Evolutionary conservation across 1,284 basidiomycete species (phyloP).

Genomic region (Rhodotorula sp.): DNA sequence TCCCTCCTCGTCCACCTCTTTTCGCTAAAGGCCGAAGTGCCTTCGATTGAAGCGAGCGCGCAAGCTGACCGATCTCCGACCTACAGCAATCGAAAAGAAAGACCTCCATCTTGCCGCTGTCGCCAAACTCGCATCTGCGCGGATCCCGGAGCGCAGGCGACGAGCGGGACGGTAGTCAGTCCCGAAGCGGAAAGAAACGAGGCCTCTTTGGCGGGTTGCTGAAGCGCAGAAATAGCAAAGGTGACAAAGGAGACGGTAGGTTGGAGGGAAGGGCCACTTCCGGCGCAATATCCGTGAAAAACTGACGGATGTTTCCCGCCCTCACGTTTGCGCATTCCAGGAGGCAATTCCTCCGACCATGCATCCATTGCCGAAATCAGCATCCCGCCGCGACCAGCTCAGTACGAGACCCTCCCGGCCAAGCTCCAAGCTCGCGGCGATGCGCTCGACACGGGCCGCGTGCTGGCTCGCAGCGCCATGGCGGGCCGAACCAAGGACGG

Average conservation of each 20-base stretch:
- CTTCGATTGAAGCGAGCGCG: neutral
- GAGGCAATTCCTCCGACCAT: slow-evolving; percentile 14
- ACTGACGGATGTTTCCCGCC: neutral
- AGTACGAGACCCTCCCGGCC: slow-evolving; percentile 35
- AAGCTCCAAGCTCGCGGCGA: slow-evolving; percentile 42
- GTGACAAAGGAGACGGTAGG: slow-evolving; percentile 16
- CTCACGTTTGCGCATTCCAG: neutral
- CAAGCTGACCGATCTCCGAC: neutral
- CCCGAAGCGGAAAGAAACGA: slow-evolving; percentile 25
- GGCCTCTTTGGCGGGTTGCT: slow-evolving; percentile 30
- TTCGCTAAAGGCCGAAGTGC: neutral
- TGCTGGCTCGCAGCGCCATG: slow-evolving; percentile 4
- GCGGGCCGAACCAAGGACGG: neutral
- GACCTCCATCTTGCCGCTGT: neutral
- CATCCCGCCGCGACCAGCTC: slow-evolving; percentile 2
- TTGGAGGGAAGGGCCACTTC: neutral
- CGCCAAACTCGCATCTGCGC: slow-evolving; percentile 14
- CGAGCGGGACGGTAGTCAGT: slow-evolving; percentile 3
- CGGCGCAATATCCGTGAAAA: neutral
- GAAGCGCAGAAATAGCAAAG: slow-evolving; percentile 24
- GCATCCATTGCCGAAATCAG: slow-evolving; percentile 2
- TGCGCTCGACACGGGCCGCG: slow-evolving; percentile 14
- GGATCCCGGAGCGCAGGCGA: slow-evolving; percentile 10
- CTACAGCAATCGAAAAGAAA: slow-evolving; percentile 3
- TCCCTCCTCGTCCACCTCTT: neutral